Percentiles rank a stretch among this genome's conserved stretches.
phyloP scores from a whole-genome alignment of 176 grass and related monocot genomes.

The Puccinellia tenuiflora region DNA sequence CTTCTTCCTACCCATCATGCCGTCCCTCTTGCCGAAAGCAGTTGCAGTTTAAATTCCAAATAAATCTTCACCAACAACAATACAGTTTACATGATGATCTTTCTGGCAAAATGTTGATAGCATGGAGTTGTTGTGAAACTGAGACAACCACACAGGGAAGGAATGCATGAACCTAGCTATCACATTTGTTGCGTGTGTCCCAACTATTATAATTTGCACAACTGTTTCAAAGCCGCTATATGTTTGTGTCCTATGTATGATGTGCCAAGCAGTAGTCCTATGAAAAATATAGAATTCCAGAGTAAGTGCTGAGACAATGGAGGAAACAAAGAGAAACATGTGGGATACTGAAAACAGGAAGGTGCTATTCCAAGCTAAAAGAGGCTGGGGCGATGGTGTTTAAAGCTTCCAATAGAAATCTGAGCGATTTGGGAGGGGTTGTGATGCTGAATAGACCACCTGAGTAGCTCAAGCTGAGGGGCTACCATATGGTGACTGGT shows the following conservation, averaged over 20 bases:
- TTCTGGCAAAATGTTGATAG: neutral
- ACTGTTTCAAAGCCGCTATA: no score
- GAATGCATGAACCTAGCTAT: neutral
- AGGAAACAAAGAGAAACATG: no score
- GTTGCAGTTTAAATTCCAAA: no score
- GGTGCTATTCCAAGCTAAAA: constrained; percentile 41
- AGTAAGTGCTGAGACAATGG: no score
- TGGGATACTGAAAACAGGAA: no score
- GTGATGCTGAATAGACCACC: constrained; percentile 66
- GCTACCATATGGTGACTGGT: constrained; percentile 77
- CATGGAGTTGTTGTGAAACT: neutral
- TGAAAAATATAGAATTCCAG: no score
- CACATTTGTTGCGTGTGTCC: neutral
- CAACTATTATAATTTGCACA: neutral
- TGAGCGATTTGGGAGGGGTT: constrained; percentile 56
- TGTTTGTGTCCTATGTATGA: no score
- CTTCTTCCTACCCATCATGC: no score
- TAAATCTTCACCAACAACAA: no score
- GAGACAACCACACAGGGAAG: neutral
- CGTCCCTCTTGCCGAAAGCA: neutral
- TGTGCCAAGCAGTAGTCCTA: no score
- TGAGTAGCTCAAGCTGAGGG: constrained; percentile 74
- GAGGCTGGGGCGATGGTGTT: constrained; percentile 61
- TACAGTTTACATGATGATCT: no score
- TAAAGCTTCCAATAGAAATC: constrained; percentile 1